Evolutionary conservation across 1,139 yeast genomes (phyloP), one percentile per base, ranked within the genome.

Genomic region (Blastobotrys elegans): DNA sequence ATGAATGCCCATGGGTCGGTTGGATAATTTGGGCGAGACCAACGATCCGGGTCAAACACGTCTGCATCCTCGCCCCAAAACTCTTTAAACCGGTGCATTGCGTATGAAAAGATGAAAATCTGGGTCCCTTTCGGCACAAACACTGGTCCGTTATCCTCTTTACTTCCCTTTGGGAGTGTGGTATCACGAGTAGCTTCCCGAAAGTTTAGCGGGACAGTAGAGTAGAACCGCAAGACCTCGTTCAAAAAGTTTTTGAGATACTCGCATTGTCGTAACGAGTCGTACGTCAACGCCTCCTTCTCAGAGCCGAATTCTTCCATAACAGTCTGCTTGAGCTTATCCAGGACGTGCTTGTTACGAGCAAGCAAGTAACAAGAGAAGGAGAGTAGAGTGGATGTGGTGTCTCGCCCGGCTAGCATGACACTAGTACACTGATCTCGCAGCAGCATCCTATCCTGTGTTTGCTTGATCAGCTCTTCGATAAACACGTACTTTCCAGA

Each of bases 131-230:
- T 75, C 39, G 69, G 67, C 32, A 76, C 62, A 51, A 70, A 68
- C 7, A 76, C 56, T 13, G 81, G 81, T 20, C 65, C 48, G 16
- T 47, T 46, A 14, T 67, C 70, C 47, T 73, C 71, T 26, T 66
- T 70, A n/a, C 37, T 68, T 58, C 67, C 67, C 1, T 53, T 47
- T 10, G 67, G 67, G 21, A 63, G 54, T 17, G 54, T 49, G 4
- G 67, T 62, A 46, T 66, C 67, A 24, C 62, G 53, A 7, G 69
- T 66, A 17, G 79, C 72, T 36, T 70, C 66, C 52, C 83, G 69
- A 61, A 74, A 75, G 59, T 77, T 77, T 37, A 70, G 58, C 22
- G 82, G 81, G 26, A 77, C 82, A 5, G 77, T 69, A 4, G 82
- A 81, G 54, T 76, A 76, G 54, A 77, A 60, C 53, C 82, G 68